phyloP scores from a whole-genome alignment of 495 filamentous ascomycete species.

The Pyrenula aspistea region DNA sequence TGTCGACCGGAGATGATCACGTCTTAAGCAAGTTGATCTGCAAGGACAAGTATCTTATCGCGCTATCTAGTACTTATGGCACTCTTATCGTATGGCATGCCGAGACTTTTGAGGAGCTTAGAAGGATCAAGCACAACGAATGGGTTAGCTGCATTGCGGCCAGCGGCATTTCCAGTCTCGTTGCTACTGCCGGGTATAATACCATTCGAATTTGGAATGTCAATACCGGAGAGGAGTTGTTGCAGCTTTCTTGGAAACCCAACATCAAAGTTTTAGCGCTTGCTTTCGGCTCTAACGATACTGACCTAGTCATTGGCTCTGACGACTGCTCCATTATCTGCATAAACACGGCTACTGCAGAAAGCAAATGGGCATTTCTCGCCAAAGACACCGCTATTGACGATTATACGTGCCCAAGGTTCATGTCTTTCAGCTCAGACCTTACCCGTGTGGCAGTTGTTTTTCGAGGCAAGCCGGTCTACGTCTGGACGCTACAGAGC shows the following conservation, averaged over 20 bases:
- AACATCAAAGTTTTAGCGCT: conserved; percentile 8
- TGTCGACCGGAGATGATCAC: conserved; percentile 5
- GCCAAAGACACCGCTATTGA: conserved; percentile 12
- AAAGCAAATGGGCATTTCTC: conserved; percentile 9
- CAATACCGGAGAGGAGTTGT: conserved; percentile 5
- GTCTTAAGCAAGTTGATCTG: no score
- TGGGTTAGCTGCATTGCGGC: conserved; percentile 5
- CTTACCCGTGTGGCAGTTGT: conserved; percentile 10
- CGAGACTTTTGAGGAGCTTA: conserved; percentile 5
- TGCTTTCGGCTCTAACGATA: conserved; percentile 6
- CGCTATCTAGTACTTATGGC: conserved; percentile 8
- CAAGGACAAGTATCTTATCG: conserved; percentile 5
- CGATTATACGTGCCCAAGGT: conserved; percentile 8
- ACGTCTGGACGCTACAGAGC: conserved; percentile 12
- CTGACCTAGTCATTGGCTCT: conserved; percentile 7
- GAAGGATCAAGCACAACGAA: conserved; percentile 11
- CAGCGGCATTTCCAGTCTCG: conserved; percentile 2
- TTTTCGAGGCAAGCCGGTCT: conserved; percentile 14
- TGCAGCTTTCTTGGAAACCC: conserved; percentile 6
- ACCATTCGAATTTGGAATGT: conserved; percentile 5
- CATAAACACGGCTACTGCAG: conserved; percentile 1
- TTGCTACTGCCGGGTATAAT: conserved; percentile 9
- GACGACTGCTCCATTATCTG: conserved; percentile 9
- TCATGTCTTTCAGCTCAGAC: conserved; percentile 11
- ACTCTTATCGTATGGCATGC: conserved; percentile 10